Base-by-base conservation (phyloP, 1,284 basidiomycete genomes). In the Rhodotorula sp. region DNA sequence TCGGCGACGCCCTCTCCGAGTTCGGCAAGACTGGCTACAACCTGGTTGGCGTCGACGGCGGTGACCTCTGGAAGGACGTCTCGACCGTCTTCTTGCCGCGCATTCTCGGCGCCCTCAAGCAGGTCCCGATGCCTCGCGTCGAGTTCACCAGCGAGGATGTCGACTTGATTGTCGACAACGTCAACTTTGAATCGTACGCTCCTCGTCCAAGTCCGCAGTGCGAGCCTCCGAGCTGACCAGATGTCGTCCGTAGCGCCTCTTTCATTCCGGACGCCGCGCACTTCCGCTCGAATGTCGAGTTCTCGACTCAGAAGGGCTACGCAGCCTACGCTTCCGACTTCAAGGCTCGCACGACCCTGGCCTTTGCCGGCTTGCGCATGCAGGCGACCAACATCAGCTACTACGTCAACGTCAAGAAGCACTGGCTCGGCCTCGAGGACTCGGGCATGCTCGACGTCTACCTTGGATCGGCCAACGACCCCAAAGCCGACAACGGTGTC, bases 181-280 rank as follows among this genome's bases (percentile, higher is more conserved):
- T 80, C 23, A 73, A 73, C 34, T 77, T 83, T 68, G 81, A 82
- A 62, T 81, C 81, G 14, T 70, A 58, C 56, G 69, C 67, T n/a
- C 2, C 47, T 21, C 14, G 15, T 14, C 23, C 29, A 8, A 48
- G 31, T 3, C 43, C 26, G 2, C 62, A 14, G 16, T 26, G 16
- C 23, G 15, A 0, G n/a, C 2, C 14, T 14, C 31, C 16, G 5
- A 16, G 4, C 43, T 16, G 8, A 5, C 26, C 48, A 23, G 14
- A 29, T 61, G 8, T 12, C 23, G 47, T n/a, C 39, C 43, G 46
- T 57, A 67, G 65, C 12, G 82, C 80, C 5, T 82, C 81, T 1
- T 84, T 84, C 78, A 82, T 84, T 61, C 84, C 84, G 62, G 83
- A 84, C 71, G 81, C 80, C 15, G 81, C 84, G 67, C 80, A 82